These are phyloP conservation scores for Alisma plantagoaquatica DNA, from an alignment of 106 monocot genomes.

Conservation along the genomic window DNA sequence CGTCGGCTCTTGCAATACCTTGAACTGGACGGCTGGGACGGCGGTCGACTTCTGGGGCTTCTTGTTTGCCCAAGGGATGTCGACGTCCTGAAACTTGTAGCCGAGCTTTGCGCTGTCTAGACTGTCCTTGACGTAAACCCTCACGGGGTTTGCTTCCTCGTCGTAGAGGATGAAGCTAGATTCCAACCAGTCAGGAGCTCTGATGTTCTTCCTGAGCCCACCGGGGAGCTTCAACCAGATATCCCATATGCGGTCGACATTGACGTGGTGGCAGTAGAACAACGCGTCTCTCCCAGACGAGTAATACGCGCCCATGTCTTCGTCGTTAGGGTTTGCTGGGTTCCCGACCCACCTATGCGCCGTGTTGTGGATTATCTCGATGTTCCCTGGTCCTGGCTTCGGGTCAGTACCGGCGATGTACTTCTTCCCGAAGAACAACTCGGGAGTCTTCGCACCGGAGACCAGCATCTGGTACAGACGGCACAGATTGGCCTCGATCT, in stretches of 20 bases:
- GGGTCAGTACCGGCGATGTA: constrained; percentile 28
- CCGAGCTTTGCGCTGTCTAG: constrained; percentile 6
- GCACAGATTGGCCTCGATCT: constrained; percentile 5
- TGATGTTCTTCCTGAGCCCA: not conserved
- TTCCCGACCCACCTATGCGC: constrained; percentile 17
- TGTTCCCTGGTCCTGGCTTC: constrained; percentile 19
- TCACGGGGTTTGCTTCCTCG: constrained; percentile 11
- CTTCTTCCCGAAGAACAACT: constrained; percentile 27
- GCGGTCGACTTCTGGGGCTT: not conserved
- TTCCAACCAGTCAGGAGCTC: constrained; percentile 13
- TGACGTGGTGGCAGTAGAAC: constrained; percentile 19
- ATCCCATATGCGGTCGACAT: constrained; percentile 16
- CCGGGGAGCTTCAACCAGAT: constrained; percentile 6
- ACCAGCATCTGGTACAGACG: constrained; percentile 16
- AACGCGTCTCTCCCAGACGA: no score
- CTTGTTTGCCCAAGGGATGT: constrained; percentile 1
- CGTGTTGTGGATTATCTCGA: constrained; percentile 25
- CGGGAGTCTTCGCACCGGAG: constrained; percentile 2
- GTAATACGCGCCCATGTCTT: no score
- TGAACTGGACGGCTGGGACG: not conserved
- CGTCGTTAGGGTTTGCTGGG: no score
- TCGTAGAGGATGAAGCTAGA: constrained; percentile 19
- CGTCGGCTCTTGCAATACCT: constrained; percentile 8
- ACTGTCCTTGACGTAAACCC: constrained; percentile 13
- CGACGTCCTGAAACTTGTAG: constrained; percentile 8